Conservation (phyloP, 371 early-diverging fungal species). For the Blakeslea trispora region DNA sequence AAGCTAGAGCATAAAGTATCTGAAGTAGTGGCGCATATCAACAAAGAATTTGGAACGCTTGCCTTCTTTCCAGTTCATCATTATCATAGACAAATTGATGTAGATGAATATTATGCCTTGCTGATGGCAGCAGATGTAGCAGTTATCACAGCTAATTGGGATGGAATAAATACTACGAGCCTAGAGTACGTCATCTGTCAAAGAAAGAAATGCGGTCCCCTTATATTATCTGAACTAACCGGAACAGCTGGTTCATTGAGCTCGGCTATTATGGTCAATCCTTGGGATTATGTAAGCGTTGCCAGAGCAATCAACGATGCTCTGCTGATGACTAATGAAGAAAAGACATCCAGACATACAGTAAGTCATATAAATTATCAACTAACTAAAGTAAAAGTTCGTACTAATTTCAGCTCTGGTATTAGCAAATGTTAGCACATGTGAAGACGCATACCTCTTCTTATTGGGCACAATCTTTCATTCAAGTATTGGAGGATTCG, state of each 20-base stretch:
- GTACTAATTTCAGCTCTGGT: neutral
- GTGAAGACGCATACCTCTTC: slow-evolving; percentile 91
- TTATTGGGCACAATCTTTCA: slow-evolving; percentile 90
- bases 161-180: slow-evolving; percentile 99
- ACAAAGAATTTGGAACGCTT: slow-evolving; percentile 92
- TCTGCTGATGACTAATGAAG: slow-evolving; percentile 80
- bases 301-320: slow-evolving; percentile 92
- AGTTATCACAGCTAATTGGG: slow-evolving; percentile 93
- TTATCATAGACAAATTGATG: slow-evolving; percentile 92
- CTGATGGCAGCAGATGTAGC: slow-evolving; percentile 94
- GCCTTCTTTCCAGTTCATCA: slow-evolving; percentile 95
- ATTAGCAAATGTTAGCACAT: slow-evolving; percentile 80
- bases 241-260: slow-evolving; percentile 95
- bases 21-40: slow-evolving; percentile 90
- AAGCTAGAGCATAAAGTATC: slow-evolving; percentile 84
- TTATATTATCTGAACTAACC: slow-evolving; percentile 97
- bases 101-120: slow-evolving; percentile 94
- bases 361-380: slow-evolving; percentile 30
- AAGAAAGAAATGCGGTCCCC: slow-evolving; percentile 84
- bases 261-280: slow-evolving; percentile 93
- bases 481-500: slow-evolving; percentile 57
- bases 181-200: slow-evolving; percentile 98
- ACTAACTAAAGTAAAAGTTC: neutral
- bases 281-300: slow-evolving; percentile 96
- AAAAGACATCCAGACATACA: slow-evolving; percentile 75